Evolutionary conservation across 805 yeast genomes (phyloP).

Genomic region (Cyberlindnera saturnus): DNA sequence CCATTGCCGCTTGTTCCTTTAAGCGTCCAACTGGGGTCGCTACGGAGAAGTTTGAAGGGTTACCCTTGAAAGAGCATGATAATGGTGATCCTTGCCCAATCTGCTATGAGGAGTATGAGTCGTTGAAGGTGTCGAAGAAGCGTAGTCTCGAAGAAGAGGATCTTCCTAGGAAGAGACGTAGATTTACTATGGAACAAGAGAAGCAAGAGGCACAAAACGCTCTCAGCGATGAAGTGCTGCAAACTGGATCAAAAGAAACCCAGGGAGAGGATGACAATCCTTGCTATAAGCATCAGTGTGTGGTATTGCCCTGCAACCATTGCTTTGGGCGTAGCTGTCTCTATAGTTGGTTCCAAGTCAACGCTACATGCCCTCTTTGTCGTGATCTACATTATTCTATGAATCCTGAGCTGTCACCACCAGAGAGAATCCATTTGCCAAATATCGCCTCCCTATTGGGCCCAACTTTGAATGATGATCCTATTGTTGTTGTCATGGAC

Average conservation of each 20-base stretch:
- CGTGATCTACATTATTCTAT: constrained; percentile 38
- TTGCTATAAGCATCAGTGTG: constrained; percentile 49
- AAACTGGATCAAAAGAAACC: background rate
- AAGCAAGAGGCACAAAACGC: constrained; percentile 1
- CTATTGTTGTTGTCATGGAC: constrained; percentile 15
- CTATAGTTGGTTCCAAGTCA: constrained; percentile 71
- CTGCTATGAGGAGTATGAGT: constrained; percentile 48
- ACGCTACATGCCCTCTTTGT: constrained; percentile 83
- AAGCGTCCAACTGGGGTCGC: constrained; percentile 40
- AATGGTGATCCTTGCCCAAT: constrained; percentile 48
- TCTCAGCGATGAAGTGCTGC: background rate
- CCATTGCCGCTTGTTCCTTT: constrained; percentile 43
- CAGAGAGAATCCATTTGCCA: constrained; percentile 20
- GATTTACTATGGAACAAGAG: background rate
- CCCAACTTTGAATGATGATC: constrained; percentile 12
- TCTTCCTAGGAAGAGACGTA: constrained; percentile 20
- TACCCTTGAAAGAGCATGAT: constrained; percentile 32
- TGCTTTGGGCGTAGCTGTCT: constrained; percentile 83
- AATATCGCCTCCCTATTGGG: constrained; percentile 9
- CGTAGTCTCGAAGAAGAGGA: constrained; percentile 7
- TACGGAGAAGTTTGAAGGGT: constrained; percentile 42
- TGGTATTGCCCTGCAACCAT: constrained; percentile 80
- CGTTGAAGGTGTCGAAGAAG: background rate
- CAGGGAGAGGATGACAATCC: background rate
- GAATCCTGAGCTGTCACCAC: constrained; percentile 4